Evolutionary conservation across 495 filamentous ascomycete genomes (phyloP).

Genomic region (Halenospora varia): DNA sequence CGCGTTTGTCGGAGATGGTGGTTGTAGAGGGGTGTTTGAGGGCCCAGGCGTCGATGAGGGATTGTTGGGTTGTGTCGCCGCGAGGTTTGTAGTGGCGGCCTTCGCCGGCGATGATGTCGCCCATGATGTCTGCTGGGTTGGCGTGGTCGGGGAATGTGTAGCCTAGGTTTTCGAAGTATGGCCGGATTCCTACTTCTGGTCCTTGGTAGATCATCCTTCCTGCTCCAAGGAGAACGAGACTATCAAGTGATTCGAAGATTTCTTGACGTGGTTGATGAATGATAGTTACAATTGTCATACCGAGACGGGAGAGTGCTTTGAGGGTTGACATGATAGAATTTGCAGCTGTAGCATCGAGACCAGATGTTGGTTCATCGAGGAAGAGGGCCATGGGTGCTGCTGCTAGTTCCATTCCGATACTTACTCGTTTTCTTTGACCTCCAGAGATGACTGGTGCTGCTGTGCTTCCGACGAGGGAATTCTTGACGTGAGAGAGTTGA

Average conservation of each 20-base stretch:
- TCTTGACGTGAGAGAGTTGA: conserved; percentile 69
- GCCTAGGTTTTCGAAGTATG: conserved; percentile 54
- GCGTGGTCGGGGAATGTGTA: conserved; percentile 57
- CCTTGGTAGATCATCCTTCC: conserved; percentile 68
- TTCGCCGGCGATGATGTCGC: conserved; percentile 70
- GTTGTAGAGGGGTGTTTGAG: conserved; percentile 23
- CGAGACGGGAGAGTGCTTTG: conserved; percentile 73
- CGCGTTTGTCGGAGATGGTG: neutral
- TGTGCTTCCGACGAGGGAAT: conserved; percentile 64
- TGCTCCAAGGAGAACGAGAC: conserved; percentile 59
- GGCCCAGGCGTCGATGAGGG: conserved; percentile 37
- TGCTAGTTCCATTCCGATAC: conserved; percentile 82
- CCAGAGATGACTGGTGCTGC: conserved; percentile 72
- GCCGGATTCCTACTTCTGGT: conserved; percentile 52
- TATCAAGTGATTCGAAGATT: conserved; percentile 77
- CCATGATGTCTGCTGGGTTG: conserved; percentile 70
- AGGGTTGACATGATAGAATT: conserved; percentile 87
- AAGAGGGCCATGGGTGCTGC: conserved; percentile 84
- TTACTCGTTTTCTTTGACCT: conserved; percentile 83
- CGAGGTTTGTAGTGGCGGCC: conserved; percentile 39
- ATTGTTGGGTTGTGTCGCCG: conserved; percentile 39
- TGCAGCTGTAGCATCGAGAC: conserved; percentile 76
- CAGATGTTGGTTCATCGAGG: conserved; percentile 88
- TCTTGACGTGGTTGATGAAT: conserved; percentile 87
- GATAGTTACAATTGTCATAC: conserved; percentile 84